Evolutionary conservation across 2,329 filamentous ascomycete genomes (phyloP), one percentile per base, ranked within the genome.

Genomic region (Tolypocladium tundrense): DNA sequence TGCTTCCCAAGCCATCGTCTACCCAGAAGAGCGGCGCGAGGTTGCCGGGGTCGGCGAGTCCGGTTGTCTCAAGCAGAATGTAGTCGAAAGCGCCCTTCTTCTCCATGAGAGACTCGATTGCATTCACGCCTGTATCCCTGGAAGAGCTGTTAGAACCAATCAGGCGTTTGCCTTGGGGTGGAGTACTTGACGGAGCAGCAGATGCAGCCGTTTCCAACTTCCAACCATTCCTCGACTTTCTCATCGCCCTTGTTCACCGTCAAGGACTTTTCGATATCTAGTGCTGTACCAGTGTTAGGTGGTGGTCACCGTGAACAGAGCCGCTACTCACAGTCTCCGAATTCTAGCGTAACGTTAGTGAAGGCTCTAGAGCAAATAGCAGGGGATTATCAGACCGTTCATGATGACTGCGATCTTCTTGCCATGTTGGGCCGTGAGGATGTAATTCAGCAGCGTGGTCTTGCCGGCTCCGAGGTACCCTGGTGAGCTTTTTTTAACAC

Each of bases 341-440:
- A 92, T 73, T 92, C 89, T 90, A 4, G 10, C 14, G 4, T 24
- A 10, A n/a, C 3, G 55, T 59, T 21, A 59, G 35, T 35, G 24
- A 11, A 10, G 37, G 42, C 37, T 48, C 13, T 21, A 8, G 27
- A 4, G 27, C 21, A 16, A 35, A 24, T 31, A 55, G 21, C 48
- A 5, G 6, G 9, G 43, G 56, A 7, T 9, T 37, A 45, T 57
- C 64, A 58, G 60, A 69, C 90, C 91, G 72, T 99, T 99, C 77
- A 99, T 84, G 58, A 99, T 97, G 16, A 99, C 94, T 13, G 94
- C 94, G 71, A 99, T 94, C 68, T 91, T 96, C 79, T 97, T 97
- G 71, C 93, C 93, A 79, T 99, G 94, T 60, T 93, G 87, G 59
- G 92, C 91, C 35, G 88, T 96, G 56, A 99, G 78, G 61, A 99